Conservation (phyloP, 192 early-diverging fungal species). For the Rhizophlyctis rosea region DNA sequence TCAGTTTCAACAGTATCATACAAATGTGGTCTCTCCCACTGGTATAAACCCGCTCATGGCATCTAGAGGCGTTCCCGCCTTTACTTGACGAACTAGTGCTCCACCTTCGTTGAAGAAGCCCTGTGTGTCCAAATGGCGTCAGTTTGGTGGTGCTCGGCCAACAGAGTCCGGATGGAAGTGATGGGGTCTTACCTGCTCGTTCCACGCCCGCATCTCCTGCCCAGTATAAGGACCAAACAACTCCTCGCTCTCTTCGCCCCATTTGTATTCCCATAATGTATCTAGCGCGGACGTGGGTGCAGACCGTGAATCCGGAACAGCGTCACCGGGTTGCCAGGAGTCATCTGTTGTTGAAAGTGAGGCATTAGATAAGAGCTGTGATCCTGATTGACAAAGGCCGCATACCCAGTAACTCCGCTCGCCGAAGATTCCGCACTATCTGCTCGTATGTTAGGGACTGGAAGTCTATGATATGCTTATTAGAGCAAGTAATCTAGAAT, state of each 20-base stretch:
- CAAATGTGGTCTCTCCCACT: not conserved
- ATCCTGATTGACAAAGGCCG: too few species aligned
- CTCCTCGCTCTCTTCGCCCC: slow-evolving; percentile 19
- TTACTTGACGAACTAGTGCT: slow-evolving; percentile 21
- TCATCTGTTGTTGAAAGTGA: too few species aligned
- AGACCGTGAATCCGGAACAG: slow-evolving; percentile 12
- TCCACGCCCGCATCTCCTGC: slow-evolving; percentile 25
- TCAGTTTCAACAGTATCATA: too few species aligned
- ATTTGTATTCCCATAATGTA: slow-evolving; percentile 32
- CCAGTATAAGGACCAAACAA: slow-evolving; percentile 26
- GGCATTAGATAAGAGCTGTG: too few species aligned
- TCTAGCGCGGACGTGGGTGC: not conserved
- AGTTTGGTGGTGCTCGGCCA: not conserved
- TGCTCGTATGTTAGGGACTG: slow-evolving; percentile 48
- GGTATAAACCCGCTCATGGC: slow-evolving; percentile 10
- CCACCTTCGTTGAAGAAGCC: not conserved
- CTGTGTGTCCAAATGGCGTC: not conserved
- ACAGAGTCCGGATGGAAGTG: not conserved
- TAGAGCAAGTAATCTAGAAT: not conserved
- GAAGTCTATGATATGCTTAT: slow-evolving; percentile 28
- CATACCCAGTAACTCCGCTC: slow-evolving; percentile 26
- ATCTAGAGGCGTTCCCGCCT: slow-evolving; percentile 18
- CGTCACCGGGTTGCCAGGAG: slow-evolving; percentile 41
- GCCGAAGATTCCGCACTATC: slow-evolving; percentile 39
- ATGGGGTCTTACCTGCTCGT: slow-evolving; percentile 14